Evolutionary conservation across 2,329 filamentous ascomycete species (phyloP).

Genomic region (Cyphellophora europaea): DNA sequence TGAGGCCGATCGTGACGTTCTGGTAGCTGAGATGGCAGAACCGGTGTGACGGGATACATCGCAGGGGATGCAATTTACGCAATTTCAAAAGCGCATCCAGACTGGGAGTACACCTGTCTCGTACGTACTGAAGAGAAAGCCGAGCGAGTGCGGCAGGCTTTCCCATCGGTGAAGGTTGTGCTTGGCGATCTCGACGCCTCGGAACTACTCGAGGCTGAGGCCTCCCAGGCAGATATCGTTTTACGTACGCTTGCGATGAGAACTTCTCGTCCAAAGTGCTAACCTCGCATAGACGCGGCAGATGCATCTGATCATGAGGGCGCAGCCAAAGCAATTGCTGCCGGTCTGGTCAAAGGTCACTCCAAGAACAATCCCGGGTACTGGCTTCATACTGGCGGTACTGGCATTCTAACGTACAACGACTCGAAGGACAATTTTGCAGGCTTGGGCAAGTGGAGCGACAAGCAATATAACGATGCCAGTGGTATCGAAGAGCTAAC

Average conservation of each 20-base stretch:
- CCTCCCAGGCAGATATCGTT: conserved; percentile 37
- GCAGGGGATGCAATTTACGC: conserved; percentile 40
- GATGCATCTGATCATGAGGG: conserved; percentile 32
- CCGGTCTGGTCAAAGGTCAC: conserved; percentile 22
- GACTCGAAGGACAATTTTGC: conserved; percentile 28
- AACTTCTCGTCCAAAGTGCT: too few relatives aligned
- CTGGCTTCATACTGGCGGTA: conserved; percentile 35
- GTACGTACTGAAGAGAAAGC: conserved; percentile 35
- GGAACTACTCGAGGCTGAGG: conserved; percentile 30
- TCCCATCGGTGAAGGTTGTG: conserved; percentile 31
- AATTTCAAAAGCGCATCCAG: conserved; percentile 33
- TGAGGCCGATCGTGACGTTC: background rate
- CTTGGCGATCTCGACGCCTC: conserved; percentile 32
- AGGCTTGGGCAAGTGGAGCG: conserved; percentile 29
- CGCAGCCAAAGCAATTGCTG: conserved; percentile 30
- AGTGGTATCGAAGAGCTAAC: conserved; percentile 31
- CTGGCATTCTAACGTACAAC: conserved; percentile 30
- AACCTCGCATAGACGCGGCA: conserved; percentile 11
- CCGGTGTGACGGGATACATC: conserved; percentile 44
- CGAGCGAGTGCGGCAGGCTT: conserved; percentile 26
- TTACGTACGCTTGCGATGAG: conserved; percentile 29
- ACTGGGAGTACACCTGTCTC: conserved; percentile 35
- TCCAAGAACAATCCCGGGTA: conserved; percentile 24
- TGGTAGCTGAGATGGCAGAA: conserved; percentile 27
- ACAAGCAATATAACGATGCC: conserved; percentile 36